A percentile compares a stretch with the other conserved stretches of the same genome.
Evolutionary conservation across 2,329 filamentous ascomycete genomes (phyloP).

Genomic region (Monilinia laxa): DNA sequence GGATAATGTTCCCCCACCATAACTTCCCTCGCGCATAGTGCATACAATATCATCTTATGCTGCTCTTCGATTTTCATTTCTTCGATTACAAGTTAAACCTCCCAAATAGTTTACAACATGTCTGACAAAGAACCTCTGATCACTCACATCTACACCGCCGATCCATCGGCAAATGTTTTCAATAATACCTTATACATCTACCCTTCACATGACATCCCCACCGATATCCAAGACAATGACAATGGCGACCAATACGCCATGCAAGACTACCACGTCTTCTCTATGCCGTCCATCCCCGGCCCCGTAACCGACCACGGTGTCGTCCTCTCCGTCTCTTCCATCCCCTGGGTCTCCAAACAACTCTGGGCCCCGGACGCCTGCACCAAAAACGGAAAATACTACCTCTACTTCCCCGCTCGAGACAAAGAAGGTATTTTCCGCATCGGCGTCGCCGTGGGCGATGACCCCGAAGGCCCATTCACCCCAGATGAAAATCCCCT

Average conservation of each 20-base stretch:
- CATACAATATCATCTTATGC: slow-evolving; percentile 10
- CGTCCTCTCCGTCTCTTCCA: slow-evolving; percentile 61
- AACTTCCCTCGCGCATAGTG: not conserved
- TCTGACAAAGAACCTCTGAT: slow-evolving; percentile 55
- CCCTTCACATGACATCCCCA: slow-evolving; percentile 77
- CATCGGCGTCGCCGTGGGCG: slow-evolving; percentile 68
- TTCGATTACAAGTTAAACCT: not conserved
- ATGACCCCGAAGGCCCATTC: slow-evolving; percentile 69
- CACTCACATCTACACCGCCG: slow-evolving; percentile 74
- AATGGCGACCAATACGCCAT: slow-evolving; percentile 86
- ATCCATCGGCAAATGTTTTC: slow-evolving; percentile 79
- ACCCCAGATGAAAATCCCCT: slow-evolving; percentile 63
- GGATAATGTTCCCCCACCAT: slow-evolving; percentile 9
- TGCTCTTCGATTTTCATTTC: not conserved
- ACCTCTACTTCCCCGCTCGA: slow-evolving; percentile 74
- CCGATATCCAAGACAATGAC: slow-evolving; percentile 73
- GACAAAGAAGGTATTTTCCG: slow-evolving; percentile 69
- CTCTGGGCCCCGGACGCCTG: slow-evolving; percentile 80
- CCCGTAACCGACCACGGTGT: slow-evolving; percentile 70
- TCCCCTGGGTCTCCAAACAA: slow-evolving; percentile 77
- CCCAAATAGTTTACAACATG: slow-evolving; percentile 5
- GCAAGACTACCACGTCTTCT: slow-evolving; percentile 79
- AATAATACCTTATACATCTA: slow-evolving; percentile 75
- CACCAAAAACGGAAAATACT: slow-evolving; percentile 66
- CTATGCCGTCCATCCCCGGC: slow-evolving; percentile 50